Evolutionary conservation across 495 filamentous ascomycete species (phyloP), one percentile per base, ranked within the genome.

Genomic region (Letharia lupina): DNA sequence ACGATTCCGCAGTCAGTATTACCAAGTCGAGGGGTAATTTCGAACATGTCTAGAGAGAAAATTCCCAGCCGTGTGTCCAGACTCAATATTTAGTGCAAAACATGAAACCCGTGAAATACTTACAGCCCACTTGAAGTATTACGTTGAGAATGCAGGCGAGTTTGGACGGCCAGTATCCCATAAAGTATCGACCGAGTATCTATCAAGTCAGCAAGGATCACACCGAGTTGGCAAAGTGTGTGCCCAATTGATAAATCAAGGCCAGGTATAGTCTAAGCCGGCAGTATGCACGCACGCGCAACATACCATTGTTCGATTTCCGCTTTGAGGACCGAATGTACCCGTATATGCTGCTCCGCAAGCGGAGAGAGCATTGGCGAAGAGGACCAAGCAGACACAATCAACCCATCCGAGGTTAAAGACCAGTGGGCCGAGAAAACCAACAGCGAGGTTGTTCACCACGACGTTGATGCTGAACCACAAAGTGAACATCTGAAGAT

Each of bases 101-200:
- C 5, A 44, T 4, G 5, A 44, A 15, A 44, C 41, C 41, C 10
- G 10, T 4, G 13, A 11, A 9, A 2, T 7, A 44, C 41, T 44
- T 44, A 65, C 88, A 91, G 6, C 88, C 89, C 39, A 90, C 66
- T 68, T 88, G 81, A 45, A 87, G 82, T 60, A 91, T 82, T 13
- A 91, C 74, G 65, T 91, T 90, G 37, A 92, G 75, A 0, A 86
- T 48, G 37, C 84, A 84, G 66, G 86, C 83, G 15, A 90, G 64
- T 74, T 89, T 91, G 62, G 82, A 82, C 7, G 88, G 88, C 76
- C 86, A 91, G 75, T 88, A 91, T 13, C 89, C 89, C 86, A 91
- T 90, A 59, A 84, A 83, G 73, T 86, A 91, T 10, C 89, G 82
- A 37, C 84, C 77, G 56, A 89, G 80, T 52, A 91, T 85, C 85